A percentile compares a stretch with the other conserved stretches of the same genome.
Evolutionary conservation across 2,329 filamentous ascomycete genomes (phyloP).

Genomic region (Fusarium incarnatum): DNA sequence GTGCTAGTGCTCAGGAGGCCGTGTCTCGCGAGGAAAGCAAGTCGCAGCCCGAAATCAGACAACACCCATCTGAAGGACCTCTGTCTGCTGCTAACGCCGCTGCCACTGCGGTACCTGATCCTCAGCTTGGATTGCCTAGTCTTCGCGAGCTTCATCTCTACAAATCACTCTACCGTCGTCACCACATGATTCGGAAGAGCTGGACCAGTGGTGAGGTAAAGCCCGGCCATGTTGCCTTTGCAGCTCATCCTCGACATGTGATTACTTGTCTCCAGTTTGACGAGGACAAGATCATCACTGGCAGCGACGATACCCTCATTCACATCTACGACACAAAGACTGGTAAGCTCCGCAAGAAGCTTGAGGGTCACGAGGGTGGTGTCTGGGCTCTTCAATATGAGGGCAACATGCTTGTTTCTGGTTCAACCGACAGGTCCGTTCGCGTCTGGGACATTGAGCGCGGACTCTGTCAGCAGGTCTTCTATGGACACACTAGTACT

Average conservation of each 20-base stretch:
- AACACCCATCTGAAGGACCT: slow-evolving; percentile 79
- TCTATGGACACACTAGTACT: slow-evolving; percentile 97
- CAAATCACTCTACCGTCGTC: slow-evolving; percentile 95
- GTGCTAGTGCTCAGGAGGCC: slow-evolving; percentile 62
- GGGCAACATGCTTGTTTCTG: slow-evolving; percentile 93
- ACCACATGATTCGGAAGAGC: slow-evolving; percentile 88
- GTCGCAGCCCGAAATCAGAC: slow-evolving; percentile 55
- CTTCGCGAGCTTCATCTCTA: slow-evolving; percentile 89
- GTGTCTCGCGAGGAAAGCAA: slow-evolving; percentile 57
- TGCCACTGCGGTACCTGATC: slow-evolving; percentile 83
- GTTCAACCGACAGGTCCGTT: slow-evolving; percentile 96
- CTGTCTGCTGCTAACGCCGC: slow-evolving; percentile 88
- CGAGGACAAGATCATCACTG: slow-evolving; percentile 96
- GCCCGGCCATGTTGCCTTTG: slow-evolving; percentile 92
- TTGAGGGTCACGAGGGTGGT: slow-evolving; percentile 94
- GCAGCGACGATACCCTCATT: slow-evolving; percentile 96
- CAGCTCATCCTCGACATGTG: slow-evolving; percentile 95
- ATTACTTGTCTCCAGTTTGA: slow-evolving; percentile 99
- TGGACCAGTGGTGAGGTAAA: slow-evolving; percentile 91
- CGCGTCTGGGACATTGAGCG: slow-evolving; percentile 99
- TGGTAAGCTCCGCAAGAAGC: slow-evolving; percentile 81
- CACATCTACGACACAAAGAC: slow-evolving; percentile 98
- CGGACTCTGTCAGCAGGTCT: slow-evolving; percentile 92
- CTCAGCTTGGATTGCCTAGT: slow-evolving; percentile 80
- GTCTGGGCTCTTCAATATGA: slow-evolving; percentile 98